A percentile compares a stretch with the other conserved stretches of the same genome.
These are phyloP conservation scores for Platanthera zijinensis DNA, from an alignment of 106 monocot genomes.

Conservation along the genomic window DNA sequence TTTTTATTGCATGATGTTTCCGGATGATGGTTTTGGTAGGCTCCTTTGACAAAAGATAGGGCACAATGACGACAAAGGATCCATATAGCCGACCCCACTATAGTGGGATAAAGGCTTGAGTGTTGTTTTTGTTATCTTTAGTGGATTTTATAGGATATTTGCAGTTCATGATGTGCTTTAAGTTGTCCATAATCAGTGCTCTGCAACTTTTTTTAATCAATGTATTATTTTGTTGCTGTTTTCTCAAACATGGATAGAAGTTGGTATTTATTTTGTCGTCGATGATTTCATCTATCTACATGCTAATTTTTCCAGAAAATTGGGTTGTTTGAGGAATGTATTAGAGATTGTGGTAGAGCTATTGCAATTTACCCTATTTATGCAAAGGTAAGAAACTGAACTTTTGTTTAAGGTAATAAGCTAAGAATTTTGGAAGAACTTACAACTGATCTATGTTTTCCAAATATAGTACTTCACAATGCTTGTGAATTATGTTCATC, in stretches of 20 bases:
- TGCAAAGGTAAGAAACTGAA: conserved; percentile 6
- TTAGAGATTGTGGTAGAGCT: conserved; percentile 7
- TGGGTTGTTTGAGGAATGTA: conserved; percentile 5
- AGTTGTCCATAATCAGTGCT: background rate
- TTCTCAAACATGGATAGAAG: background rate
- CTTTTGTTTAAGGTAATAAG: background rate
- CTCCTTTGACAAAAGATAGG: background rate
- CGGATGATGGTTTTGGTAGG: background rate
- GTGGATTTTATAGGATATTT: background rate
- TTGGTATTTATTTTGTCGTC: background rate
- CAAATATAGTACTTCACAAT: background rate
- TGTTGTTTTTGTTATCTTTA: background rate
- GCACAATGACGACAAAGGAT: no score
- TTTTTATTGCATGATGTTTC: background rate
- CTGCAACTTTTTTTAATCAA: background rate
- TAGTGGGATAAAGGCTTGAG: no score
- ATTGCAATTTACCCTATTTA: conserved; percentile 5
- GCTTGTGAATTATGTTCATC: background rate
- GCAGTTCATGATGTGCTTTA: background rate
- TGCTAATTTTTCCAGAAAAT: conserved; percentile 5
- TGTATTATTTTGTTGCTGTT: background rate
- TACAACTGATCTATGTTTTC: background rate
- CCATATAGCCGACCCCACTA: no score
- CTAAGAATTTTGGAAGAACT: background rate
- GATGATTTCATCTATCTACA: background rate